These are phyloP conservation scores for Colletotrichum nymphaeae DNA, from an alignment of 2,329 filamentous ascomycete species.

Conservation along the genomic window DNA sequence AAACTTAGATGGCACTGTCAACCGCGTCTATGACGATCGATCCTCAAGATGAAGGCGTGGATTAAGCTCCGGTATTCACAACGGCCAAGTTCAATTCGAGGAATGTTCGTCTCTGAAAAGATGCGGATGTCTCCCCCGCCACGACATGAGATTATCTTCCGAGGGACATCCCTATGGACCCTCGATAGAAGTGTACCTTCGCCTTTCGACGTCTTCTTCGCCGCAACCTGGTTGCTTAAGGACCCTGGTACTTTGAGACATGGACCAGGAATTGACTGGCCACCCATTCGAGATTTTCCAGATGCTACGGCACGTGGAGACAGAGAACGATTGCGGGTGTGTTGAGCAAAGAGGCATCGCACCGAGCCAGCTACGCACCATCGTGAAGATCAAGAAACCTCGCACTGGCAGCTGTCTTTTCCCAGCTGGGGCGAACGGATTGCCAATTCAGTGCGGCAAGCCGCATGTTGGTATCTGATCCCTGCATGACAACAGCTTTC, in stretches of 20 bases:
- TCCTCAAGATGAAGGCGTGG: neutral
- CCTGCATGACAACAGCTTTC: neutral
- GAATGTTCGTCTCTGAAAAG: constrained; percentile 17
- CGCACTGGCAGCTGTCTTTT: constrained; percentile 13
- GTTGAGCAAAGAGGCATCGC: neutral
- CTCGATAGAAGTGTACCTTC: neutral
- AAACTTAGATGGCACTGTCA: constrained; percentile 10
- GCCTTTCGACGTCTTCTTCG: neutral
- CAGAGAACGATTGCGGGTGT: neutral
- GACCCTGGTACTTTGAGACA: neutral
- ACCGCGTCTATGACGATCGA: neutral
- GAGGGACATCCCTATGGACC: neutral
- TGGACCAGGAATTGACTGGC: no score
- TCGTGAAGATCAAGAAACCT: neutral
- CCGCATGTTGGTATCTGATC: neutral
- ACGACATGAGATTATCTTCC: neutral
- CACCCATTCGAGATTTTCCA: neutral
- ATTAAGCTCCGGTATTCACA: neutral
- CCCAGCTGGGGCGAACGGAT: neutral
- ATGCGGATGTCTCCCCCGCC: neutral
- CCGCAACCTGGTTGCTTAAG: neutral
- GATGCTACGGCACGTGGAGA: neutral
- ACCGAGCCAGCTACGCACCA: no score
- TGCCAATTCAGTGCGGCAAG: neutral
- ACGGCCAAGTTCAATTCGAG: neutral